A percentile compares a stretch with the other conserved stretches of the same genome.
Conservation (phyloP, 805 yeast genomes). For the Cyberlindnera samutprakarnensis region DNA sequence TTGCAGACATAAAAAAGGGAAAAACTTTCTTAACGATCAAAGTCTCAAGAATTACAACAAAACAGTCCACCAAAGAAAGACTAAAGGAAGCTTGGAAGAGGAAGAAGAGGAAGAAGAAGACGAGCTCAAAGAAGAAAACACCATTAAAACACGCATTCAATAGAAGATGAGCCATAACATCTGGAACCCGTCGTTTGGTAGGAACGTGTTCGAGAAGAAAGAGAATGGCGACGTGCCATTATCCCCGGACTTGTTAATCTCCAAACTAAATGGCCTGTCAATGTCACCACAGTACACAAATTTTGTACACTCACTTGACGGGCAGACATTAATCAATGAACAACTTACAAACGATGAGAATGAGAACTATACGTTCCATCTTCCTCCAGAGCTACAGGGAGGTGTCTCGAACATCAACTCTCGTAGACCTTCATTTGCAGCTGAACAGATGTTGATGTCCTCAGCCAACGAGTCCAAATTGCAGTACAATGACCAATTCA, state of each 20-base stretch:
- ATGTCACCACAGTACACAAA: conserved; percentile 10
- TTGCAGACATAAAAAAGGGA: too few species aligned
- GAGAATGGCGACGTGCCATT: conserved; percentile 6
- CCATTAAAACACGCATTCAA: too few species aligned
- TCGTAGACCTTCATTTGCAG: conserved; percentile 70
- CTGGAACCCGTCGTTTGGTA: conserved; percentile 14
- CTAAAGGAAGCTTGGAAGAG: too few species aligned
- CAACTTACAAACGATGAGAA: background rate
- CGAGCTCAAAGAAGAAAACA: too few species aligned
- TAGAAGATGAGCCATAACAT: too few species aligned
- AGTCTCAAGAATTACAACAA: too few species aligned
- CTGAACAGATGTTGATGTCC: conserved; percentile 34
- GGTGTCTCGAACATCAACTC: conserved; percentile 55
- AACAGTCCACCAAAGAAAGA: too few species aligned
- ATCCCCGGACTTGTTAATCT: conserved; percentile 20
- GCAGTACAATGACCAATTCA: too few species aligned
- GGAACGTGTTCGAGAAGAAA: too few species aligned
- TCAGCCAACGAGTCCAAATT: conserved; percentile 4
- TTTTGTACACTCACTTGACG: conserved; percentile 1
- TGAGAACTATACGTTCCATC: conserved; percentile 12
- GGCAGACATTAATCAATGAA: background rate
- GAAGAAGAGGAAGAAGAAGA: too few species aligned
- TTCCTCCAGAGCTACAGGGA: conserved; percentile 57
- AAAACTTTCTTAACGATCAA: too few species aligned
- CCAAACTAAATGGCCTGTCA: conserved; percentile 16